Evolutionary conservation across 768 basidiomycete genomes (phyloP), one percentile per base, ranked within the genome.

Genomic region (Termitomyces sp.): DNA sequence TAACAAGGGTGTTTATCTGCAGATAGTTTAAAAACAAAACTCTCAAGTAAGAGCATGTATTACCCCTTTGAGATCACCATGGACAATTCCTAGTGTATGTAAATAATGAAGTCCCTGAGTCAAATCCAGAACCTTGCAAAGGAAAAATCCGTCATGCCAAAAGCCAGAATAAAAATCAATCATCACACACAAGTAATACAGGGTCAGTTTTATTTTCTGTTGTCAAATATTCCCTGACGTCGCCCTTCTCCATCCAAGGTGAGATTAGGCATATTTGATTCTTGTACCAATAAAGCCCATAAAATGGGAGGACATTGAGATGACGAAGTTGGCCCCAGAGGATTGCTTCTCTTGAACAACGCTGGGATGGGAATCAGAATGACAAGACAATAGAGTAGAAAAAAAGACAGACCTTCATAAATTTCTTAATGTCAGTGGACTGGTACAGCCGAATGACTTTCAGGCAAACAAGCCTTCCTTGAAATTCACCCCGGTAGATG

Each of bases 1-100:
- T 60, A 0, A 70, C 58, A 24, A 70, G 65, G 6, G 69, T 61
- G 49, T 70, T 69, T 18, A 59, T 58, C 69, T 70, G 36, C 10
- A 45, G 18, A 12, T 16, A 40, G 36, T 55, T n/a, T 3, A 45
- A 28, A 22, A n/a, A 24, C 1, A 24, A 35, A 16, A 0, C 2
- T 20, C 16, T 3, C 2, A 13, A 30, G 20, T 10, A 12, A 47
- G 10, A n/a, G 47, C 8, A 26, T 16, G 35, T 8, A 22, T 33
- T 33, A 55, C 54, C 32, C 45, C 47, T 48, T 48, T 48, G n/a
- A 48, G n/a, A 48, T 48, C 47, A 48, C 47, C 47, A 32, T 48
- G 54, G 24, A 55, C 18, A 1, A 55, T n/a, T 26, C 35, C 45
- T 3, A 22, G 13, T 16, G 24, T 20, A n/a, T 55, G 54, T 24